A percentile compares a stretch with the other conserved stretches of the same genome.
These are phyloP conservation scores for Gautieria morchelliformis DNA, from an alignment of 768 basidiomycete genomes.

Conservation along the genomic window DNA sequence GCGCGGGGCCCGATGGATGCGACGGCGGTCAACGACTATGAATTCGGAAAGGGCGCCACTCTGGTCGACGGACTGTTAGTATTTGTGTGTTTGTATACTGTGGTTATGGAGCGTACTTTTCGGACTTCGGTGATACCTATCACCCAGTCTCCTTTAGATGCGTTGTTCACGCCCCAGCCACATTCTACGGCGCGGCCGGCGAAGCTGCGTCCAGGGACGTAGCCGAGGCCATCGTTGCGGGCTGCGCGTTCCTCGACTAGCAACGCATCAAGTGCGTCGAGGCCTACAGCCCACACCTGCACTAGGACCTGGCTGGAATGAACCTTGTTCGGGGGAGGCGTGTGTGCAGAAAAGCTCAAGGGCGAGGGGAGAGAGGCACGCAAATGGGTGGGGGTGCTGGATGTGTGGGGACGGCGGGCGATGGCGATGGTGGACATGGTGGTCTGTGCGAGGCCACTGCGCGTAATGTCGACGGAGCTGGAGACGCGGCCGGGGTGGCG, in stretches of 20 bases:
- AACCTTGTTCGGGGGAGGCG: conserved; percentile 65
- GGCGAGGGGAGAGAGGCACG: conserved; percentile 20
- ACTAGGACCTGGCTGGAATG: conserved; percentile 63
- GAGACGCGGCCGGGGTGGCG: conserved; percentile 21
- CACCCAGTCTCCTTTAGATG: conserved; percentile 79
- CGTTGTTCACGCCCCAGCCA: conserved; percentile 67
- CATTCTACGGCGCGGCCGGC: conserved; percentile 76
- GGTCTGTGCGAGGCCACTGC: conserved; percentile 70
- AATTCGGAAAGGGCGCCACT: conserved; percentile 87
- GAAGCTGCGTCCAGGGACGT: conserved; percentile 81
- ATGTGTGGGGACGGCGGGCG: neutral
- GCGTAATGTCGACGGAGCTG: conserved; percentile 62
- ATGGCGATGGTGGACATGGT: conserved; percentile 76
- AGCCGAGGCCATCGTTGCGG: conserved; percentile 36
- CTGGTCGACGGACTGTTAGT: conserved; percentile 25
- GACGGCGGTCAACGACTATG: conserved; percentile 70
- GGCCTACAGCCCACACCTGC: conserved; percentile 82
- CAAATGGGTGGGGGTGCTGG: conserved; percentile 21
- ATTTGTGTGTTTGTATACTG: conserved; percentile 7
- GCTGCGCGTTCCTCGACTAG: conserved; percentile 41
- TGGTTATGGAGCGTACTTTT: conserved; percentile 48
- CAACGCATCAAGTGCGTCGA: conserved; percentile 65
- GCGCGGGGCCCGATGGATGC: conserved; percentile 57
- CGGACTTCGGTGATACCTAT: conserved; percentile 67
- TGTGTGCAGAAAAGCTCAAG: conserved; percentile 61